Evolutionary conservation across 306 rosid genomes (phyloP).

Genomic region (Cicer pinnatifidum): DNA sequence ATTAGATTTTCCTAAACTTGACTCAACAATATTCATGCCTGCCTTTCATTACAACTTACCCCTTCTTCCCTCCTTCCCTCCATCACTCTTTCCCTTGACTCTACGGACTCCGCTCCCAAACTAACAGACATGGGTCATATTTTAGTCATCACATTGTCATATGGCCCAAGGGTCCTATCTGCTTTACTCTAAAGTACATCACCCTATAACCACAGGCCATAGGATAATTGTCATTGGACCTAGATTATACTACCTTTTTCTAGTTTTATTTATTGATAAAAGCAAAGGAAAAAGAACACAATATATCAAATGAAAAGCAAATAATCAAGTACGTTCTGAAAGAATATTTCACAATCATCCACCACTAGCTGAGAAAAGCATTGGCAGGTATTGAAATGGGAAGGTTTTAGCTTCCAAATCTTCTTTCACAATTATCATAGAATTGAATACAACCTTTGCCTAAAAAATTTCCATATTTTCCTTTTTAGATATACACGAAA

Average conservation of each 20-base stretch:
- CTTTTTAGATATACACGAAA: background rate
- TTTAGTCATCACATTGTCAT: too few species aligned
- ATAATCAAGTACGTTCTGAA: background rate
- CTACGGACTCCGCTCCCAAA: too few species aligned
- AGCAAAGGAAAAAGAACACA: background rate
- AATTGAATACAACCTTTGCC: conserved; percentile 26
- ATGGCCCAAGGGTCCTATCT: too few species aligned
- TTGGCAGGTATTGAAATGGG: conserved; percentile 14
- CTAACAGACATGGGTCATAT: too few species aligned
- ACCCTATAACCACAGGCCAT: background rate
- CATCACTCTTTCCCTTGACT: too few species aligned
- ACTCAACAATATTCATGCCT: too few species aligned
- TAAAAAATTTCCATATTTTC: background rate
- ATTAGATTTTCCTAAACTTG: too few species aligned
- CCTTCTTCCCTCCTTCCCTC: too few species aligned
- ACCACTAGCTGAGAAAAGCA: conserved; percentile 15
- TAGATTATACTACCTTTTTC: conserved; percentile 15
- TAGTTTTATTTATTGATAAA: conserved; percentile 22
- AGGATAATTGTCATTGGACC: background rate
- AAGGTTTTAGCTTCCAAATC: conserved; percentile 34
- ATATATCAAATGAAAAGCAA: conserved; percentile 8
- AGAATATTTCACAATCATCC: conserved; percentile 44
- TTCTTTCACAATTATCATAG: background rate
- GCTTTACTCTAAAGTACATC: background rate
- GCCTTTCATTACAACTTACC: too few species aligned